Evolutionary conservation across 169 alveolate genomes (phyloP).

Genomic region (Cryptosporidium muris): DNA sequence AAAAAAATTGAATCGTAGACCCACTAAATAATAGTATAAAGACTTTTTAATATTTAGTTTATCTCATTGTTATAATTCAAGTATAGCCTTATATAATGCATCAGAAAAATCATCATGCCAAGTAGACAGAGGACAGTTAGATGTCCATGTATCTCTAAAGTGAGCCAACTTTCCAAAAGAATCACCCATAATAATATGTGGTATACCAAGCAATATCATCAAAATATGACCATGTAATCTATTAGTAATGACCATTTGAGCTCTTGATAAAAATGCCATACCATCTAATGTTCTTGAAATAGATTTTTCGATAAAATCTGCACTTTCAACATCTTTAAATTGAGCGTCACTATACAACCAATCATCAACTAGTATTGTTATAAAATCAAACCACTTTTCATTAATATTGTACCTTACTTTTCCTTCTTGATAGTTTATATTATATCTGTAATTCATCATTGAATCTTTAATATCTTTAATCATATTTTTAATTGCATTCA

Average conservation of each 20-base stretch:
- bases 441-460: neutral
- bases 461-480: neutral
- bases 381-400: conserved; percentile 26
- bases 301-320: conserved; percentile 46
- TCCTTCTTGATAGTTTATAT: neutral
- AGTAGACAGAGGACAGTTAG: conserved; percentile 23
- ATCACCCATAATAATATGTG: conserved; percentile 59
- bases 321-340: conserved; percentile 5
- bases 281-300: conserved; percentile 69
- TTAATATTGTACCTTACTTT: neutral
- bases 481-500: conserved; percentile 16
- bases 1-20: neutral
- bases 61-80: conserved; percentile 2
- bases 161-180: conserved; percentile 40
- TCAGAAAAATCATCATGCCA: conserved; percentile 67
- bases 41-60: neutral
- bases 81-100: conserved; percentile 30
- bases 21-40: neutral
- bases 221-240: conserved; percentile 68
- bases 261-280: conserved; percentile 71
- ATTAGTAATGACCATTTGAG: conserved; percentile 50
- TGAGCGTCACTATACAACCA: conserved; percentile 61
- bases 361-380: conserved; percentile 47
- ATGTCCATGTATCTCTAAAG: conserved; percentile 69
- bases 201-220: conserved; percentile 23